These are phyloP conservation scores for Colletotrichum cereale DNA, from an alignment of 2,329 filamentous ascomycete genomes.

Conservation along the genomic window DNA sequence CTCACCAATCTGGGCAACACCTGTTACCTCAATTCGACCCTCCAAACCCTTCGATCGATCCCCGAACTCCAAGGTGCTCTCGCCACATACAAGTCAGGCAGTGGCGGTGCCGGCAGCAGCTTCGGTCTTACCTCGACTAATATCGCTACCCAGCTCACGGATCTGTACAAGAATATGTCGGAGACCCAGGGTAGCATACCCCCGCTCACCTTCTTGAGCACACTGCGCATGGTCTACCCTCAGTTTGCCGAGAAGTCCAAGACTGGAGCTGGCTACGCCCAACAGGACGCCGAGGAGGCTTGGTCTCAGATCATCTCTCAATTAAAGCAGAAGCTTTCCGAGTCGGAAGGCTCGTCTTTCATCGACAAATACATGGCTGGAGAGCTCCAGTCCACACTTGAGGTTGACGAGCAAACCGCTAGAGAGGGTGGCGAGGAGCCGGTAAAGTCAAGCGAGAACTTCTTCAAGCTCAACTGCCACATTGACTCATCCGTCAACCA, in stretches of 20 bases:
- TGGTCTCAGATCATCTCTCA: constrained; percentile 96
- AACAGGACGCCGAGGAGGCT: constrained; percentile 98
- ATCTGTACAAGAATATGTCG: constrained; percentile 90
- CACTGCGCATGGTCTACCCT: constrained; percentile 83
- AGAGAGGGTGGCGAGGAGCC: constrained; percentile 80
- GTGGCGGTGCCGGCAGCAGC: constrained; percentile 66
- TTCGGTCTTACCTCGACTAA: constrained; percentile 37
- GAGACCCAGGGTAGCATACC: constrained; percentile 89
- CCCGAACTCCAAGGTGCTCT: constrained; percentile 91
- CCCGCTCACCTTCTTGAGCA: constrained; percentile 84
- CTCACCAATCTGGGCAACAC: constrained; percentile 96
- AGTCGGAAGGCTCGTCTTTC: constrained; percentile 73
- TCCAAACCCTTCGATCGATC: constrained; percentile 90
- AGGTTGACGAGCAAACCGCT: constrained; percentile 86
- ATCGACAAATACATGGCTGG: constrained; percentile 93
- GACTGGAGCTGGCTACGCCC: constrained; percentile 87
- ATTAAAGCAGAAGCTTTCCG: constrained; percentile 78
- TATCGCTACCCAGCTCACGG: constrained; percentile 71
- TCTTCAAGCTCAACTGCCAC: constrained; percentile 96
- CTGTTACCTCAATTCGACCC: constrained; percentile 96
- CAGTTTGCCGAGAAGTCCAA: constrained; percentile 94
- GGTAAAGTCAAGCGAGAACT: constrained; percentile 76
- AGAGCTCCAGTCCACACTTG: constrained; percentile 80
- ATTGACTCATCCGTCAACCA: constrained; percentile 91
- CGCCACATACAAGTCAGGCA: constrained; percentile 62